phyloP scores from a whole-genome alignment of 805 yeast genomes.

The Yamadazyma ubonensis region DNA sequence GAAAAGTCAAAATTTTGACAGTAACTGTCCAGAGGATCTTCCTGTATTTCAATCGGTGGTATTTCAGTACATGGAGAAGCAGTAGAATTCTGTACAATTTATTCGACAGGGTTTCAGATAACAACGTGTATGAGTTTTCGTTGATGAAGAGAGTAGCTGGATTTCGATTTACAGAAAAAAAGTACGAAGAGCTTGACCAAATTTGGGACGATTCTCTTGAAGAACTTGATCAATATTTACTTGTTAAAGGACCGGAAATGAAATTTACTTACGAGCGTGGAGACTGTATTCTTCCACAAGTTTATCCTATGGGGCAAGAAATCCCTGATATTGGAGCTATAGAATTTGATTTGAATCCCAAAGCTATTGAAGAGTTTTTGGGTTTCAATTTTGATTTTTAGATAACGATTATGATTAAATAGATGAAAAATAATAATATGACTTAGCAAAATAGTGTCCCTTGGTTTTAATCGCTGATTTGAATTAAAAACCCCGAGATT shows the following conservation, averaged over 20 bases:
- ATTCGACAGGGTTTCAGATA: background rate
- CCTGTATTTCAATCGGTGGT: slow-evolving; percentile 47
- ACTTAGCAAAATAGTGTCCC: too few species aligned
- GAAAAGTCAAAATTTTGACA: background rate
- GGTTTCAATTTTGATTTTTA: background rate
- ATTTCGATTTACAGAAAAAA: background rate
- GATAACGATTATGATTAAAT: too few species aligned
- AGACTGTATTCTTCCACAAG: background rate
- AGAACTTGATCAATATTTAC: background rate
- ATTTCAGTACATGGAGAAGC: slow-evolving; percentile 66
- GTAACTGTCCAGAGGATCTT: background rate
- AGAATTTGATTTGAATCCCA: background rate
- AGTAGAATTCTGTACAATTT: slow-evolving; percentile 32
- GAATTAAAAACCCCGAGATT: too few species aligned
- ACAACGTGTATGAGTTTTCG: background rate
- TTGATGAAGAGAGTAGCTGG: background rate
- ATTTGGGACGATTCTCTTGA: background rate
- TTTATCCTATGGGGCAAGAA: background rate
- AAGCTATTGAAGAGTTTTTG: background rate
- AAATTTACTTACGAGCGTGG: background rate
- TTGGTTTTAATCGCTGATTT: too few species aligned
- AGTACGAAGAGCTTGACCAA: background rate
- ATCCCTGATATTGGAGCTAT: background rate
- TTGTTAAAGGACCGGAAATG: background rate
- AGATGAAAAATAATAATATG: too few species aligned